Evolutionary conservation across 75 land plant species (phyloP).

Genomic region (Picea glauca): DNA sequence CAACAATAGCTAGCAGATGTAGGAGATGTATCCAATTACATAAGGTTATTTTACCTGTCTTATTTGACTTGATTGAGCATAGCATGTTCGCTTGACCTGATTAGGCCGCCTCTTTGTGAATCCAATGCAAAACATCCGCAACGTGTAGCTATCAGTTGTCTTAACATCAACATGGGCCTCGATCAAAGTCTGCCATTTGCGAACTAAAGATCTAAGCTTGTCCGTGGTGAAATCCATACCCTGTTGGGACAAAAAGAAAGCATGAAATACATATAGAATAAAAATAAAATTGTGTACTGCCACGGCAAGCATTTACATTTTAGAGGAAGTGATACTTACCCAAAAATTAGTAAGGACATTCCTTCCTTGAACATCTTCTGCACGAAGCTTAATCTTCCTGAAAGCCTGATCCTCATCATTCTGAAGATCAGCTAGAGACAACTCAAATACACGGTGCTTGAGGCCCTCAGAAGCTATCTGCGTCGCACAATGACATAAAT

Average conservation of each 20-base stretch:
- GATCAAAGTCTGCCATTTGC: conserved; percentile 52
- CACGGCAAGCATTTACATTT: background rate
- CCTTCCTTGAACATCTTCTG: conserved; percentile 56
- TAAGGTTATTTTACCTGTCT: conserved; percentile 31
- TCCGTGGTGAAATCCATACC: conserved; percentile 70
- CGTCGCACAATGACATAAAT: background rate
- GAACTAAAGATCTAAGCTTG: conserved; percentile 52
- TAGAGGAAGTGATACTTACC: conserved; percentile 19
- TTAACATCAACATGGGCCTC: conserved; percentile 56
- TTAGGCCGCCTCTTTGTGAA: conserved; percentile 62
- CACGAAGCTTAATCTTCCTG: conserved; percentile 52
- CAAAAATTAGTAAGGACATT: conserved; percentile 62
- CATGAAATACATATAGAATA: background rate
- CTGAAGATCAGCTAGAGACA: conserved; percentile 58
- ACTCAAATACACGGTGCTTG: conserved; percentile 65
- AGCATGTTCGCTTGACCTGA: conserved; percentile 53
- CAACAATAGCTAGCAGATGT: background rate
- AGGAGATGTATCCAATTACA: background rate
- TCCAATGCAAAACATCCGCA: conserved; percentile 61
- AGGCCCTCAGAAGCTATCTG: conserved; percentile 71
- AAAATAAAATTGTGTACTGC: background rate
- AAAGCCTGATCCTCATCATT: conserved; percentile 55
- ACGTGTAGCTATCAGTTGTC: conserved; percentile 55
- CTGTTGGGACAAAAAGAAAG: conserved; percentile 10
- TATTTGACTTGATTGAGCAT: conserved; percentile 58